A percentile compares a stretch with the other conserved stretches of the same genome.
phyloP scores from a whole-genome alignment of 2,329 filamentous ascomycete species.

The Venturia carpophila region DNA sequence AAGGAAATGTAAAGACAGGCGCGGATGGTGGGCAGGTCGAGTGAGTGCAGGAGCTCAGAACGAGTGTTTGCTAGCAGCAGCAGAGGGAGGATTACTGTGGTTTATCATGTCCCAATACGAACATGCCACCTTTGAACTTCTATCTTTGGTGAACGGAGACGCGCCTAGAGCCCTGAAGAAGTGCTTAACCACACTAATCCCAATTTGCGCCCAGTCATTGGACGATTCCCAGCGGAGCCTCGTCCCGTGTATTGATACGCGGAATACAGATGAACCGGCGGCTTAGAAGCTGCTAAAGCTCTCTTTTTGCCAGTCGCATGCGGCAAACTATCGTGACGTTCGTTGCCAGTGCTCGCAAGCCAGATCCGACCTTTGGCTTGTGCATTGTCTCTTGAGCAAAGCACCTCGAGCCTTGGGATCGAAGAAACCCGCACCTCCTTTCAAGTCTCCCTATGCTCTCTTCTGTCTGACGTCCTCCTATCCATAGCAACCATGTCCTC shows the following conservation, averaged over 20 bases:
- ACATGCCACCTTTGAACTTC: conserved; percentile 4
- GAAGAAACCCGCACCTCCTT: background rate
- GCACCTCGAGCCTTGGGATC: background rate
- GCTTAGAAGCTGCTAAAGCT: background rate
- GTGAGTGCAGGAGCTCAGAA: background rate
- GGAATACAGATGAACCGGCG: background rate
- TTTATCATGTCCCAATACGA: background rate
- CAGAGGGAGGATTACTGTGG: background rate
- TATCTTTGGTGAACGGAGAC: background rate
- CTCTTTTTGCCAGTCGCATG: background rate
- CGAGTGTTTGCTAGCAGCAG: background rate
- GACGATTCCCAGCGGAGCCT: background rate
- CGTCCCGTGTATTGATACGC: background rate
- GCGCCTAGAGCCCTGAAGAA: background rate
- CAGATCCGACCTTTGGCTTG: background rate
- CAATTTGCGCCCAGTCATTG: background rate
- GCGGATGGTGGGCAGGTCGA: background rate
- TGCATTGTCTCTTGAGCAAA: background rate
- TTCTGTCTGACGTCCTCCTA: background rate
- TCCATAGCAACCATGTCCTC: conserved; percentile 51
- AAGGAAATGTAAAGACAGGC: background rate
- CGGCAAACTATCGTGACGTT: conserved; percentile 3
- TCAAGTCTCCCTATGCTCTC: background rate
- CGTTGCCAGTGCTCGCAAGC: background rate
- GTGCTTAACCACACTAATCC: background rate